Percentiles rank a stretch among this genome's conserved stretches.
Evolutionary conservation across 257 asterid genomes (phyloP).

Genomic region (Linderniella brevidens): DNA sequence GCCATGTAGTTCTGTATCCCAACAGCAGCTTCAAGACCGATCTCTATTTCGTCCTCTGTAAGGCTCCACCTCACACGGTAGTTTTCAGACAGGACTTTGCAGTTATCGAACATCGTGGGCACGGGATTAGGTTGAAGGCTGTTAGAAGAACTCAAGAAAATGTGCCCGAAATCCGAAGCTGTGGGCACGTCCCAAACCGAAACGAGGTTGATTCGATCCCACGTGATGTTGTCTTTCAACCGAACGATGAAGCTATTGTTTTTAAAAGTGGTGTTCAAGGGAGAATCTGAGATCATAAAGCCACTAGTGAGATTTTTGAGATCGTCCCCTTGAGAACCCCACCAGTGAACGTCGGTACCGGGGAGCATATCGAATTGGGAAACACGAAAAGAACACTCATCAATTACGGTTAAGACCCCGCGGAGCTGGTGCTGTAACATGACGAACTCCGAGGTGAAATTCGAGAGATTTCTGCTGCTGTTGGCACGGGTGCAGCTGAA

Average conservation of each 20-base stretch:
- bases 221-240: constrained; percentile 47
- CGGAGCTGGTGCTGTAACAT: constrained; percentile 98
- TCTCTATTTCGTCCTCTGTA: constrained; percentile 30
- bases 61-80: constrained; percentile 76
- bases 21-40: constrained; percentile 81
- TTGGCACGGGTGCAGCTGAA: constrained; percentile 22
- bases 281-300: constrained; percentile 46
- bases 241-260: constrained; percentile 53
- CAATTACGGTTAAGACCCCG: constrained; percentile 44
- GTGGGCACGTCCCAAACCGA: constrained; percentile 77
- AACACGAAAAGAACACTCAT: constrained; percentile 68
- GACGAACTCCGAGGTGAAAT: constrained; percentile 65
- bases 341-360: constrained; percentile 83
- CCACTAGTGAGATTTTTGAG: constrained; percentile 69
- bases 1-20: constrained; percentile 68
- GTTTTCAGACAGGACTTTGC: constrained; percentile 46
- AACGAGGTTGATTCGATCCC: constrained; percentile 66
- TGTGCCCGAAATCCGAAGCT: constrained; percentile 85
- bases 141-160: constrained; percentile 24
- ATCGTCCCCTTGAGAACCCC: constrained; percentile 69
- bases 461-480: constrained; percentile 37
- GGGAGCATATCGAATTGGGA: constrained; percentile 76
- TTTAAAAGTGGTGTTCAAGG: constrained; percentile 48
- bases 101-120: constrained; percentile 57
- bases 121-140: constrained; percentile 1